Evolutionary conservation across 352 stramenopile species (phyloP).

Genomic region (Pythium inflatum): DNA sequence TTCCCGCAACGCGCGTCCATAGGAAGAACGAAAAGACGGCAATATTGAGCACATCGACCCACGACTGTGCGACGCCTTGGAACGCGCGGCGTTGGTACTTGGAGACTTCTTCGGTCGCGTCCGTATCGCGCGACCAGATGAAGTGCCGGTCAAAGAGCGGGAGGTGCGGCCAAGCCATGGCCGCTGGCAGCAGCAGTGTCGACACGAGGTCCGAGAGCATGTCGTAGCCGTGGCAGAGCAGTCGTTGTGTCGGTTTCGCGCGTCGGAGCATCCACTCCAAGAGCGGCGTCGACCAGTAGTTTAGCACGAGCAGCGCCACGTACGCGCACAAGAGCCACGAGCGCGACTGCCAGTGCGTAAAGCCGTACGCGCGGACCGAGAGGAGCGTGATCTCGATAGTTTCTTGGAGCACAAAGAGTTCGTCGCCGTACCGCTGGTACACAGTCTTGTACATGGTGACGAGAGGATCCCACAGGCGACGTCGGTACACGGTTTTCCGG

Average conservation of each 20-base stretch:
- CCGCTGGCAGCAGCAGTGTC: conserved; percentile 2
- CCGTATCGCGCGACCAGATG: background rate
- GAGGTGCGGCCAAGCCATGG: conserved; percentile 3
- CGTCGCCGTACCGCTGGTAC: background rate
- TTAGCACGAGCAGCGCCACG: background rate
- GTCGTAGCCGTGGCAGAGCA: background rate
- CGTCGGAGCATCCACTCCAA: conserved; percentile 1
- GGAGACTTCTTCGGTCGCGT: background rate
- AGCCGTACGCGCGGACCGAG: conserved; percentile 6
- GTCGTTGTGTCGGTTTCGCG: background rate
- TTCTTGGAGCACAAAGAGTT: conserved; percentile 4
- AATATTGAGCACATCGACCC: conserved; percentile 5
- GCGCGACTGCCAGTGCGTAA: conserved; percentile 7
- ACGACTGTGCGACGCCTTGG: conserved; percentile 9
- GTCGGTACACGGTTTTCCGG: background rate
- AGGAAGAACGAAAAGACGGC: conserved; percentile 8
- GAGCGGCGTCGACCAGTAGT: conserved; percentile 15
- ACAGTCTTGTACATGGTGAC: background rate
- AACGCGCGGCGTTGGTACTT: background rate
- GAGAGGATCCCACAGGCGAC: background rate
- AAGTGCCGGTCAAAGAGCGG: conserved; percentile 3
- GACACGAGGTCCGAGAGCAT: conserved; percentile 3
- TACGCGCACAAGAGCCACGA: conserved; percentile 6
- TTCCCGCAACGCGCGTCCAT: background rate
- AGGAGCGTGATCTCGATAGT: conserved; percentile 1